Conservation (phyloP, 768 basidiomycete species). For the Chiua virens region DNA sequence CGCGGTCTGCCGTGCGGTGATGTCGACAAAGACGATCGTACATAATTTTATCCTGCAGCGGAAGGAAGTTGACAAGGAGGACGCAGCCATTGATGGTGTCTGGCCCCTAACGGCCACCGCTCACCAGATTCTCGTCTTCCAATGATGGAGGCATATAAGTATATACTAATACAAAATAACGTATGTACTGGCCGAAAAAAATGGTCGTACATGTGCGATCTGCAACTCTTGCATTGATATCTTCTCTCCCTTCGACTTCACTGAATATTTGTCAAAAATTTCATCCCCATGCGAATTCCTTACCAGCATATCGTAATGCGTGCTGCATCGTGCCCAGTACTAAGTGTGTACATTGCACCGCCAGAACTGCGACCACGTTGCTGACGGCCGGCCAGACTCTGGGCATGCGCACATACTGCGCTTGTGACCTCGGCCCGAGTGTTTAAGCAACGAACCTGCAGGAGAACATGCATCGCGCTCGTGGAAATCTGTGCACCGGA, state of each 20-base stretch:
- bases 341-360: too few relatives aligned
- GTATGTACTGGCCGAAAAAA: neutral
- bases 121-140: constrained; percentile 34
- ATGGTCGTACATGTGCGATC: too few relatives aligned
- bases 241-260: neutral
- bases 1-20: constrained; percentile 21
- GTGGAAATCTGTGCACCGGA: neutral
- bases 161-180: neutral
- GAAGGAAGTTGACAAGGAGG: constrained; percentile 31
- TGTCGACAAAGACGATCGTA: constrained; percentile 17
- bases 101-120: constrained; percentile 31
- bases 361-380: neutral
- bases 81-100: constrained; percentile 25
- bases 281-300: neutral
- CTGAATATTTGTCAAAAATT: neutral
- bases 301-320: neutral
- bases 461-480: constrained; percentile 6
- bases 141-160: neutral
- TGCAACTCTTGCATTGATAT: neutral
- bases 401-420: neutral
- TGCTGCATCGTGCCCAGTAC: too few relatives aligned
- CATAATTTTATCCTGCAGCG: constrained; percentile 32
- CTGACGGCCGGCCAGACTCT: neutral
- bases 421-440: neutral
- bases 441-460: neutral